Evolutionary conservation across 768 basidiomycete genomes (phyloP).

Genomic region (Naganishia randhawae): DNA sequence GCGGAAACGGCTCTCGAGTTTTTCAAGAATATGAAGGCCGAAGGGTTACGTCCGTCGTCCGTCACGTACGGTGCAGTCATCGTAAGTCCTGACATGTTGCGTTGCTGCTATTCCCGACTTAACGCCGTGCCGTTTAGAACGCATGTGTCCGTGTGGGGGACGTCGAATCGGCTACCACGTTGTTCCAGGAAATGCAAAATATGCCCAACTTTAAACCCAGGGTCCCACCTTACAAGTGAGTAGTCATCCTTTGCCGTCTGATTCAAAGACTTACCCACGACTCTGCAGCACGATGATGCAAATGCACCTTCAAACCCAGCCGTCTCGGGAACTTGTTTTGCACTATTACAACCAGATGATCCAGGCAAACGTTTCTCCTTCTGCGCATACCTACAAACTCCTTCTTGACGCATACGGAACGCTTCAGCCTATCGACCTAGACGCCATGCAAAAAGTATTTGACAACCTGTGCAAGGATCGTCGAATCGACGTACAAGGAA

Average conservation of each 20-base stretch:
- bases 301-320: slow-evolving; percentile 83
- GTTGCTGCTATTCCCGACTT: background rate
- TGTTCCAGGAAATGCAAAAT: slow-evolving; percentile 79
- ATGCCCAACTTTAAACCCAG: slow-evolving; percentile 74
- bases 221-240: slow-evolving; percentile 83
- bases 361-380: slow-evolving; percentile 63
- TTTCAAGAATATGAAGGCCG: slow-evolving; percentile 79
- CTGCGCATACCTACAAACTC: slow-evolving; percentile 93
- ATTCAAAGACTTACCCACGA: slow-evolving; percentile 10
- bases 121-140: slow-evolving; percentile 36
- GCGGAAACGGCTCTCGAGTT: slow-evolving; percentile 81
- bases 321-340: slow-evolving; percentile 71
- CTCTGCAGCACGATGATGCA: slow-evolving; percentile 74
- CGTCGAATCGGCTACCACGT: slow-evolving; percentile 67
- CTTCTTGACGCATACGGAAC: slow-evolving; percentile 83
- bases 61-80: slow-evolving; percentile 96
- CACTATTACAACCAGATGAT: slow-evolving; percentile 69
- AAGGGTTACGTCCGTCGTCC: slow-evolving; percentile 63
- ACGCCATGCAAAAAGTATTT: slow-evolving; percentile 69
- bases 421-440: slow-evolving; percentile 74
- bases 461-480: slow-evolving; percentile 57
- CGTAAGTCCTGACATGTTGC: slow-evolving; percentile 40
- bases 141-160: slow-evolving; percentile 94
- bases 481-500: slow-evolving; percentile 57
- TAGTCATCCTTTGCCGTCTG: background rate